Percentiles rank a stretch among this genome's conserved stretches.
Evolutionary conservation across 805 yeast species (phyloP).

Genomic region (Ogataea methylovora): DNA sequence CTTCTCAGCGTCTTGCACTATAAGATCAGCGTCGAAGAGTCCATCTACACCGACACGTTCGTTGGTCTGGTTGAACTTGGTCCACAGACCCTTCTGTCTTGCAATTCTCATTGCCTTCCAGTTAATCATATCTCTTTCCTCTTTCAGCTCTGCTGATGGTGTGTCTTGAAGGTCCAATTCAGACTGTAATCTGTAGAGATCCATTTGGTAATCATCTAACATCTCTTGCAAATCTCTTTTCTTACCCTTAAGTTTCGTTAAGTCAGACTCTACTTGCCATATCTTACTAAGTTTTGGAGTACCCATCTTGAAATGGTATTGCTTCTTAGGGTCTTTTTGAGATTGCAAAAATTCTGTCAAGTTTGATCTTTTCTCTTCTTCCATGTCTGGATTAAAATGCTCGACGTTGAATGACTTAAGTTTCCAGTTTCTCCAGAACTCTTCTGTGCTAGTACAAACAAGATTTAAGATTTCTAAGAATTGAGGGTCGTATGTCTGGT

Average conservation of each 20-base stretch:
- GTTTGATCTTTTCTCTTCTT: slow-evolving; percentile 13
- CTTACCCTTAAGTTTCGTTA: slow-evolving; percentile 8
- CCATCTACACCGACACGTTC: slow-evolving; percentile 12
- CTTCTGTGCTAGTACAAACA: slow-evolving; percentile 11
- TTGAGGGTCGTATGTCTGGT: slow-evolving; percentile 5
- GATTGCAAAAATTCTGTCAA: slow-evolving; percentile 13
- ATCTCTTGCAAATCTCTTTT: slow-evolving; percentile 6
- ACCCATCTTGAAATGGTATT: slow-evolving; percentile 19
- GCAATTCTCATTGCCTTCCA: slow-evolving; percentile 20
- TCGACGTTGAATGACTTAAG: slow-evolving; percentile 16
- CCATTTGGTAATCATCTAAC: slow-evolving; percentile 21
- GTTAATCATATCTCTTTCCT: slow-evolving; percentile 10
- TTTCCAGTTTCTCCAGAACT: slow-evolving; percentile 21
- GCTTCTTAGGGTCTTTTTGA: slow-evolving; percentile 7
- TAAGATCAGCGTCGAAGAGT: slow-evolving; percentile 5
- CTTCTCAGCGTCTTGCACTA: slow-evolving; percentile 1
- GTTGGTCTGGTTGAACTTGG: slow-evolving; percentile 7
- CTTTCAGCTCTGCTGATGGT: slow-evolving; percentile 4
- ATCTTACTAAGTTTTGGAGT: slow-evolving; percentile 20
- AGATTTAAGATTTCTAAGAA: slow-evolving; percentile 10
- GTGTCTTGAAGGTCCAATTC: slow-evolving; percentile 3
- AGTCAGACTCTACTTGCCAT: slow-evolving; percentile 20
- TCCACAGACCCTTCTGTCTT: slow-evolving; percentile 12
- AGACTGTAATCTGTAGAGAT: slow-evolving; percentile 19
- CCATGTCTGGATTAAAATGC: slow-evolving; percentile 4